phyloP scores from a whole-genome alignment of 1,139 yeast genomes.

The Geotrichum phurueaensis region DNA sequence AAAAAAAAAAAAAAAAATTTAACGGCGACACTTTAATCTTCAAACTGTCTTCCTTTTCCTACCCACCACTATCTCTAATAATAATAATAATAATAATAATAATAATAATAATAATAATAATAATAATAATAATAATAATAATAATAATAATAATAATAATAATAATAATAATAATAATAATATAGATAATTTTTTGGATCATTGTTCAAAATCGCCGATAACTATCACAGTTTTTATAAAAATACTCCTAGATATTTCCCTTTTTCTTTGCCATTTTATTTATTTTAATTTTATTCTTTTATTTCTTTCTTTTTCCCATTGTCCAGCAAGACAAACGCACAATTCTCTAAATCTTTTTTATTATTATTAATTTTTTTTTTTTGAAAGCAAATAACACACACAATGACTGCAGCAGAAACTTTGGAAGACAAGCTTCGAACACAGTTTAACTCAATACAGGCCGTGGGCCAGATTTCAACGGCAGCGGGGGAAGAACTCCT shows the following conservation, averaged over 20 bases:
- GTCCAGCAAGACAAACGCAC: neutral
- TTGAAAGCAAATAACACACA: neutral
- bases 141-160: too few relatives aligned
- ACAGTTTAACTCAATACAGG: conserved; percentile 7
- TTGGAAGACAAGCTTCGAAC: neutral
- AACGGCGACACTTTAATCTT: too few relatives aligned
- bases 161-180: too few relatives aligned
- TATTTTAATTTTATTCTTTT: neutral
- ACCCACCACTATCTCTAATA: too few relatives aligned
- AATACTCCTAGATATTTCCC: neutral
- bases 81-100: too few relatives aligned
- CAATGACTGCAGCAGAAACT: neutral
- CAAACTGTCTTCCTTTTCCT: too few relatives aligned
- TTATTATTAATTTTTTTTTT: too few relatives aligned
- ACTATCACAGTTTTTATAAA: neutral
- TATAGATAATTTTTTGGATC: too few relatives aligned
- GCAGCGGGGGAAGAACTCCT: conserved; percentile 24
- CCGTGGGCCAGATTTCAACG: conserved; percentile 25
- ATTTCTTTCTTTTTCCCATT: neutral
- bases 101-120: too few relatives aligned
- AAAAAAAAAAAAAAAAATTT: too few relatives aligned
- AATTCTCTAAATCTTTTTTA: neutral
- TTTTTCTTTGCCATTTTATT: neutral
- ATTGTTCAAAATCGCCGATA: too few relatives aligned
- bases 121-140: too few relatives aligned